These are phyloP conservation scores for Monosporascus cannonballus DNA, from an alignment of 2,329 filamentous ascomycete genomes.

Conservation along the genomic window DNA sequence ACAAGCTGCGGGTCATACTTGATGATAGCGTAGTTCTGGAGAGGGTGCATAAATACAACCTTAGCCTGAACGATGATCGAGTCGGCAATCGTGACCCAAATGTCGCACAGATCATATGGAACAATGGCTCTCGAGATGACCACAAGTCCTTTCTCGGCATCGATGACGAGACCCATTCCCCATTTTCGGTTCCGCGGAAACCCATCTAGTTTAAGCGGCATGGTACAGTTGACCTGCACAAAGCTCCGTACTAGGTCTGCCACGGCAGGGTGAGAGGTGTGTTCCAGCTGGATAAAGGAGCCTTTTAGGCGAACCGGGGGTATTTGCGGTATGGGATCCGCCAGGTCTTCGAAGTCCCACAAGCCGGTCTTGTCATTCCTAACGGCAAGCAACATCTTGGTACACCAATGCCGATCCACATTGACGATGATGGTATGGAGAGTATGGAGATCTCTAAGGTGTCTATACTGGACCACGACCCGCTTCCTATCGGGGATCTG, in stretches of 20 bases:
- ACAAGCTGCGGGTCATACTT: slow-evolving; percentile 92
- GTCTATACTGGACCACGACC: slow-evolving; percentile 92
- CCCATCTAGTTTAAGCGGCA: slow-evolving; percentile 96
- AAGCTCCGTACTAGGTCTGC: slow-evolving; percentile 92
- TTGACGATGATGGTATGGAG: slow-evolving; percentile 88
- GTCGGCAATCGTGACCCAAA: slow-evolving; percentile 92
- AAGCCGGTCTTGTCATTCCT: slow-evolving; percentile 85
- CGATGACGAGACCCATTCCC: slow-evolving; percentile 94
- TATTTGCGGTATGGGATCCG: slow-evolving; percentile 70
- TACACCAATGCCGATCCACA: slow-evolving; percentile 91
- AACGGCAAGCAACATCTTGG: slow-evolving; percentile 87
- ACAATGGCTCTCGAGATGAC: slow-evolving; percentile 91
- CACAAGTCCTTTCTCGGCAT: slow-evolving; percentile 91
- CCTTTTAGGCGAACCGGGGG: slow-evolving; percentile 69
- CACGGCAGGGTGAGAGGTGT: slow-evolving; percentile 82
- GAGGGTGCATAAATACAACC: slow-evolving; percentile 89
- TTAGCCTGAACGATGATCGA: slow-evolving; percentile 92
- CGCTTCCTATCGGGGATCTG: slow-evolving; percentile 74
- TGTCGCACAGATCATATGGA: slow-evolving; percentile 94
- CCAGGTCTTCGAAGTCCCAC: slow-evolving; percentile 90
- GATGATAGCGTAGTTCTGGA: slow-evolving; percentile 95
- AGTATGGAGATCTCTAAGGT: slow-evolving; percentile 90
- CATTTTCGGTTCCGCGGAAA: slow-evolving; percentile 92
- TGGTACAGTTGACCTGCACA: slow-evolving; percentile 83
- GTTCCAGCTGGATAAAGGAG: slow-evolving; percentile 86